Evolutionary conservation across 2,329 filamentous ascomycete genomes (phyloP), one percentile per base, ranked within the genome.

Genomic region (Penicillium paneum): DNA sequence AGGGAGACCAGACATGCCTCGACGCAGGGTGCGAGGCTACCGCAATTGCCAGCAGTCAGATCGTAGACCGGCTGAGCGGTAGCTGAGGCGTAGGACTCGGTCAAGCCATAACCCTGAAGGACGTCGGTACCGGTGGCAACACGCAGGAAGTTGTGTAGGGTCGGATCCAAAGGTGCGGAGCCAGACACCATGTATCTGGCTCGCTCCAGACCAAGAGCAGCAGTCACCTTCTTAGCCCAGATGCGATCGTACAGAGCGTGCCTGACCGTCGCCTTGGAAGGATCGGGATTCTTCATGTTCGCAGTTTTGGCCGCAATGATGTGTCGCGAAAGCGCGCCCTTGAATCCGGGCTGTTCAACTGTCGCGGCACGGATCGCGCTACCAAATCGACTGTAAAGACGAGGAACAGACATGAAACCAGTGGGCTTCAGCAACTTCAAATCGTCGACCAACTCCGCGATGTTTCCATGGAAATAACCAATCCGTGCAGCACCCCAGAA

Each of bases 401-500:
- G 86, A 0, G 94, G 94, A 1, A 99, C 94, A 15, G 91, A 96
- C 64, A 88, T 85, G 72, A 99, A 91, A 11, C 82, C 82, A 12
- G 88, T 94, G 0, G 94, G 94, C 55, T 86, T 84, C 53, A 99
- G 80, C 36, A 91, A 72, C 78, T 97, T 96, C 76, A 99, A 75
- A 69, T 99, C 94, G 55, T 99, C 94, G 0, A 95, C 86, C 17
- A 99, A 79, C 60, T 89, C 89, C 12, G 89, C 70, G 58, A 97
- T 87, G 68, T 97, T 91, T 51, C 94, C 94, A 64, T 94, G 90
- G 82, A 97, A 99, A 74, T 93, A 99, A 12, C 93, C 94, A 64
- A 97, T 86, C 8, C 84, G 78, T 32, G 83, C 84, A 51, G 91
- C 92, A 49, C 83, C 81, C 66, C 88, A 84, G 15, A 97, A 78